These are phyloP conservation scores for Musa acuminata DNA, from an alignment of 176 grass and related monocot genomes.

Conservation along the genomic window DNA sequence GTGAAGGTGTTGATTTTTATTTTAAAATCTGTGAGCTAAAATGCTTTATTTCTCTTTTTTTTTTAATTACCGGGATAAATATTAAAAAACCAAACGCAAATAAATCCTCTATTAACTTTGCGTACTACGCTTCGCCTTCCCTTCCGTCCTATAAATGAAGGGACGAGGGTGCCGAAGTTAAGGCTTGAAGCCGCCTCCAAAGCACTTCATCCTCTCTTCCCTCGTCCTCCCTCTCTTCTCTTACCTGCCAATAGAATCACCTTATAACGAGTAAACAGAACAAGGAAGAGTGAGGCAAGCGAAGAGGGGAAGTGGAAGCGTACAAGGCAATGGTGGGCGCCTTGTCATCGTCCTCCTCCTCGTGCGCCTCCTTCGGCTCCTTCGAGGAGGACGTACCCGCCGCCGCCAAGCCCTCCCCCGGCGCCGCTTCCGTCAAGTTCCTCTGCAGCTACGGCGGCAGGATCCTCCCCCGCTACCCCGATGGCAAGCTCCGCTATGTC, in stretches of 20 bases:
- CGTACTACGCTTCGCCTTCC: background rate
- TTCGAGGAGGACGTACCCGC: background rate
- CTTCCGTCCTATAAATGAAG: background rate
- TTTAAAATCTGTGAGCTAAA: too few relatives aligned
- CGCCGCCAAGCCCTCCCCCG: background rate
- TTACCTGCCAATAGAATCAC: background rate
- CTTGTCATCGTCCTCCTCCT: background rate
- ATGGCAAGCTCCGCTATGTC: conserved; percentile 71
- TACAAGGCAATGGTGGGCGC: background rate
- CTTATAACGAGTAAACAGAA: background rate
- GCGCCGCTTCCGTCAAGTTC: conserved; percentile 41
- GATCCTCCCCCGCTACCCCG: conserved; percentile 59
- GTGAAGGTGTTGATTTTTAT: too few relatives aligned
- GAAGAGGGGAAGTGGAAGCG: background rate
- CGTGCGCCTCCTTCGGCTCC: background rate
- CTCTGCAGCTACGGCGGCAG: conserved; percentile 78
- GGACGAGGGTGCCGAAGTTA: background rate
- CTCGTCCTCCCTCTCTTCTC: background rate
- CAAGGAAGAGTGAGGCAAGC: background rate
- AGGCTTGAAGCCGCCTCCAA: background rate
- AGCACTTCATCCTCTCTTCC: too few relatives aligned
- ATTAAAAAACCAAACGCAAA: too few relatives aligned
- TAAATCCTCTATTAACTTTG: background rate
- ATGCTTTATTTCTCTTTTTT: too few relatives aligned
- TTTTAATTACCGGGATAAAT: too few relatives aligned